Evolutionary conservation across 306 rosid genomes (phyloP), one percentile per base, ranked within the genome.

Genomic region (Malus sieversii): DNA sequence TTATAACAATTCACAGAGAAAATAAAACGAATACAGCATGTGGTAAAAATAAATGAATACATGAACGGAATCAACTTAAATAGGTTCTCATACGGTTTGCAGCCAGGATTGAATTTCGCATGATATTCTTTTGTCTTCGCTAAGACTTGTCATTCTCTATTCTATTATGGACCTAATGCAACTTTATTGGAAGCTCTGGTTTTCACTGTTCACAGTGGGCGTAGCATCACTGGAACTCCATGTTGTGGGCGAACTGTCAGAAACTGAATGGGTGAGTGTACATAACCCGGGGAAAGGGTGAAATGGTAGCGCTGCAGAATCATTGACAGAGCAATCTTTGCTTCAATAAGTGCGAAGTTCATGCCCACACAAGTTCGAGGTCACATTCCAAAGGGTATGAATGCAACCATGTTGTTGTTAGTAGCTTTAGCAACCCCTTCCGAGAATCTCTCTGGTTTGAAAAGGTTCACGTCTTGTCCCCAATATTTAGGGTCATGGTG

Each of bases 1-100:
- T 59, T 11, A 65, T 40, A 74, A 70, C 62, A 80, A 75, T 44
- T 76, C 73, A 75, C 30, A 58, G 10, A 52, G 58, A 70, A 35
- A 27, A 23, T 15, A 74, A 63, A 62, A 22, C 5, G 58, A 18
- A 52, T 6, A 22, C 20, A 23, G 23, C 58, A 25, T 16, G 44
- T 22, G 27, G 32, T 13, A 15, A 3, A 73, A 60, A 53, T 59
- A 40, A 73, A n/a, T 35, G n/a, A 32, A 58, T 14, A 25, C 7
- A 60, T 53, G 22, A 11, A 38, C 42, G 18, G 42, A 18, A 73
- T 29, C 23, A 60, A 52, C 2, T 38, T 38, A 38, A 68, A n/a
- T 44, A 10, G n/a, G 58, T 27, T 44, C 42, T 52, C 58, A 52
- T 16, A 19, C 58, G 6, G 10, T 7, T 40, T 40, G 44, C 5